Base-by-base conservation (phyloP, 2,329 filamentous ascomycete species). In the Aspergillus texensis region DNA sequence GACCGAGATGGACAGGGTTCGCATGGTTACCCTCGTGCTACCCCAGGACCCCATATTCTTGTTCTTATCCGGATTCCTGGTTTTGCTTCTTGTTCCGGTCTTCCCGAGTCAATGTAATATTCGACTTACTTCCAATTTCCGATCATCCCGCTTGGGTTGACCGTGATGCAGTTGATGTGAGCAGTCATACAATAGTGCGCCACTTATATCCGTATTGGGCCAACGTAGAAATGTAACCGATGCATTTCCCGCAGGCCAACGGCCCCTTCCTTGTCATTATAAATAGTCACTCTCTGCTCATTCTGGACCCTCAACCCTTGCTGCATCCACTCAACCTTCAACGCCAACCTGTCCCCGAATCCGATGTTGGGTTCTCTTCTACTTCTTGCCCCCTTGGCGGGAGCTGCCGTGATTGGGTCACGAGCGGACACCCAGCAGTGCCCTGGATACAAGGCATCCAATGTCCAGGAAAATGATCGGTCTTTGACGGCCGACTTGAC, bases 401-500 rank as follows among this genome's bases (percentile, higher is more conserved):
- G 72, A 30, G 73, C 74, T 45, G 67, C 70, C 8, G 66, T 71
- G 30, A 62, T 74, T 58, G 62, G 65, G 19, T 58, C 70, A 6
- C 62, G 64, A 10, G 57, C 62, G 8, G 48, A 60, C 34, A 66
- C 56, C 14, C 61, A 68, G 3, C 58, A 67, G 4, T 81, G 78
- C 56, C 77, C 79, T 21, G 78, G 78, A 11, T 81, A 81, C 63
- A 74, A 69, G 39, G 77, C 73, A 39, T 70, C 68, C 16, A 78
- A 79, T 65, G 67, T 80, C 26, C 67, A 74, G 30, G 67, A 78
- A 55, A 64, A 66, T 6, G 67, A 62, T 16, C 68, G 66, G 57
- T 86, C 86, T 10, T 79, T 95, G 59, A 91, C 86, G 1, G 93
- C 92, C 1, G 84, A 90, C 67, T 81, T 96, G 55, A 83, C 78